Conservation (phyloP, 1,284 basidiomycete genomes). For the Cryptococcus jaspeensis region DNA sequence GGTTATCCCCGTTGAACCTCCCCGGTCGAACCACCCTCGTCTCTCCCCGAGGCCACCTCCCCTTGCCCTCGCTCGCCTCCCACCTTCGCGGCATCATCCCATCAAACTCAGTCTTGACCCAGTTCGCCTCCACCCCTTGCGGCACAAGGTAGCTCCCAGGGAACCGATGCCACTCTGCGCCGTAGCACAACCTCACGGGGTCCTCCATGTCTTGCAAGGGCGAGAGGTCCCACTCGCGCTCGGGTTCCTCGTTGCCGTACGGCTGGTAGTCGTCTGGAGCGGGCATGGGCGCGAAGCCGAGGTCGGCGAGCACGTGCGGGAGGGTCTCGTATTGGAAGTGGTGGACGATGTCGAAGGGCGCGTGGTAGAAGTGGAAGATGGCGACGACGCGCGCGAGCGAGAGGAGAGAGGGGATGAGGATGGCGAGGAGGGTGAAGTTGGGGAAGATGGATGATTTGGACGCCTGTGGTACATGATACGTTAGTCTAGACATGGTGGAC, state of each 20-base stretch:
- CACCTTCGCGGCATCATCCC: conserved; percentile 75
- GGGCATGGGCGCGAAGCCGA: conserved; percentile 59
- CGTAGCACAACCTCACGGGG: conserved; percentile 74
- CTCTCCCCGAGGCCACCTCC: conserved; percentile 62
- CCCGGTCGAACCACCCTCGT: conserved; percentile 62
- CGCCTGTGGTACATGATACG: conserved; percentile 57
- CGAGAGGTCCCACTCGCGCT: conserved; percentile 65
- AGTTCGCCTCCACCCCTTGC: conserved; percentile 74
- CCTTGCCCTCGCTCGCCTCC: conserved; percentile 28
- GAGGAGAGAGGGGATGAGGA: conserved; percentile 65
- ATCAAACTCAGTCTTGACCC: conserved; percentile 84
- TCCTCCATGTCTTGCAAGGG: conserved; percentile 66
- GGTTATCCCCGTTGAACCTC: conserved; percentile 85
- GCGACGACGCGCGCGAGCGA: conserved; percentile 78
- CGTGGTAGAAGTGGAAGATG: conserved; percentile 84
- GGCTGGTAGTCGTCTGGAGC: conserved; percentile 31
- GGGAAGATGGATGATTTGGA: conserved; percentile 73
- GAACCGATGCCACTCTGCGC: conserved; percentile 96
- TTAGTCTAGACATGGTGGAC: conserved; percentile 1
- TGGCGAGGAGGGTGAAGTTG: conserved; percentile 67
- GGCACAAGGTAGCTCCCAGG: conserved; percentile 88
- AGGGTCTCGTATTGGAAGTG: conserved; percentile 76
- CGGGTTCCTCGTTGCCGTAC: conserved; percentile 53
- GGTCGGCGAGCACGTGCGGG: conserved; percentile 72
- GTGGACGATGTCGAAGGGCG: conserved; percentile 73